These are phyloP conservation scores for Larix sibirica DNA, from an alignment of 83 land plant species.

Conservation along the genomic window DNA sequence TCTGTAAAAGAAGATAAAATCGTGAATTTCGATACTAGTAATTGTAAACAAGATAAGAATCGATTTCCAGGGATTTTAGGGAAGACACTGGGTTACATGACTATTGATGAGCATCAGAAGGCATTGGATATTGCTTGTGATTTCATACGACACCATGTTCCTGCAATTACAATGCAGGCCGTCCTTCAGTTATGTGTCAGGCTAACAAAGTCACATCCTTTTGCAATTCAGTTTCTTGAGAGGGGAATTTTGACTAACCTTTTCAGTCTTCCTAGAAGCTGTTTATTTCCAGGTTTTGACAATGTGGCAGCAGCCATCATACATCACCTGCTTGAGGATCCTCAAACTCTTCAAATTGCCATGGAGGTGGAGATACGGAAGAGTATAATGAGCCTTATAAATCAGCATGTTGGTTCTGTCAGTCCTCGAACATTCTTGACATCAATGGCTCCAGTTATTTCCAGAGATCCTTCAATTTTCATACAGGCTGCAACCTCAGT, in stretches of 20 bases:
- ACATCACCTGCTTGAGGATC: conserved; percentile 53
- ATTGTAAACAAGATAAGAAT: conserved; percentile 11
- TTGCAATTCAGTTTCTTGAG: conserved; percentile 47
- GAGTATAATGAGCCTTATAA: conserved; percentile 26
- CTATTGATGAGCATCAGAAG: conserved; percentile 39
- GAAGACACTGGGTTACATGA: conserved; percentile 40
- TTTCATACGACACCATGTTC: conserved; percentile 36
- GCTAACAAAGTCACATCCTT: conserved; percentile 42
- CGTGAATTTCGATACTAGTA: background rate
- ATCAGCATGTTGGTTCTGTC: conserved; percentile 44
- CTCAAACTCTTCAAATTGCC: conserved; percentile 46
- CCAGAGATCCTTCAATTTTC: conserved; percentile 43
- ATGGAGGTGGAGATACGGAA: conserved; percentile 60
- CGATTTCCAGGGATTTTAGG: conserved; percentile 31
- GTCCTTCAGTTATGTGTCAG: conserved; percentile 56
- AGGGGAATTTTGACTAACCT: conserved; percentile 41
- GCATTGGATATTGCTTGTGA: conserved; percentile 38
- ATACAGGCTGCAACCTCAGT: conserved; percentile 44
- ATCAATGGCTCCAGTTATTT: conserved; percentile 48
- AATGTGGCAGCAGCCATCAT: conserved; percentile 49
- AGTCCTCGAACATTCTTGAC: conserved; percentile 46
- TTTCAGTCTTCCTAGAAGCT: conserved; percentile 33
- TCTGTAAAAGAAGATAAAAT: conserved; percentile 15
- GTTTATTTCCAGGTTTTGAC: conserved; percentile 48
- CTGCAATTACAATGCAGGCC: conserved; percentile 41